Evolutionary conservation across 768 basidiomycete species (phyloP).

Genomic region (Termitomyces sp.): DNA sequence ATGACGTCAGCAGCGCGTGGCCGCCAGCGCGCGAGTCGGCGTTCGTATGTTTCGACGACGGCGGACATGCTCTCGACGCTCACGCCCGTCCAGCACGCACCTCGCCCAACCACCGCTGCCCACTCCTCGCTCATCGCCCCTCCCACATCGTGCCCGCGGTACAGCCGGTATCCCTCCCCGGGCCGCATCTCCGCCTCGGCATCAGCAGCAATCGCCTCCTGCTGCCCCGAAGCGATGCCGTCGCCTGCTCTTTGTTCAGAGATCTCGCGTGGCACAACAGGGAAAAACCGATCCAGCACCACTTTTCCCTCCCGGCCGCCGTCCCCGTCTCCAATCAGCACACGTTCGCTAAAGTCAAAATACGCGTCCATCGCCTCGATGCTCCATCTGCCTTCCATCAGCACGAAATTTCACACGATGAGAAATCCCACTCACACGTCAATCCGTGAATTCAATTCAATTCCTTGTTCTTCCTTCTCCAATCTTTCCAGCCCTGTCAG

Average conservation of each 20-base stretch:
- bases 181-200: constrained; percentile 34
- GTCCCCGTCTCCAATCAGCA: constrained; percentile 37
- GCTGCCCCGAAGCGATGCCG: neutral
- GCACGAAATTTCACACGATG: neutral
- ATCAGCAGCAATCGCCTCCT: constrained; percentile 15
- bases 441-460: constrained; percentile 41
- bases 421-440: constrained; percentile 40
- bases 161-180: constrained; percentile 64
- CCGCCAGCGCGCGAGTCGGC: constrained; percentile 49
- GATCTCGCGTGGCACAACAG: constrained; percentile 24
- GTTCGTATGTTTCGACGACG: constrained; percentile 67
- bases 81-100: constrained; percentile 56
- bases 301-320: constrained; percentile 21
- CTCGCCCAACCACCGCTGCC: constrained; percentile 48
- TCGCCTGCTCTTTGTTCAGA: constrained; percentile 10
- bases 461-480: constrained; percentile 26
- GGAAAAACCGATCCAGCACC: constrained; percentile 42
- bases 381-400: constrained; percentile 41
- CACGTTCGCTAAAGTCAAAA: constrained; percentile 60
- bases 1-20: constrained; percentile 18
- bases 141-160: constrained; percentile 62
- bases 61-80: constrained; percentile 46
- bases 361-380: constrained; percentile 60
- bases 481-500: constrained; percentile 39
- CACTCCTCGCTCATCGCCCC: constrained; percentile 57